phyloP scores from a whole-genome alignment of 306 rosid species.

The Prunus mongolica region DNA sequence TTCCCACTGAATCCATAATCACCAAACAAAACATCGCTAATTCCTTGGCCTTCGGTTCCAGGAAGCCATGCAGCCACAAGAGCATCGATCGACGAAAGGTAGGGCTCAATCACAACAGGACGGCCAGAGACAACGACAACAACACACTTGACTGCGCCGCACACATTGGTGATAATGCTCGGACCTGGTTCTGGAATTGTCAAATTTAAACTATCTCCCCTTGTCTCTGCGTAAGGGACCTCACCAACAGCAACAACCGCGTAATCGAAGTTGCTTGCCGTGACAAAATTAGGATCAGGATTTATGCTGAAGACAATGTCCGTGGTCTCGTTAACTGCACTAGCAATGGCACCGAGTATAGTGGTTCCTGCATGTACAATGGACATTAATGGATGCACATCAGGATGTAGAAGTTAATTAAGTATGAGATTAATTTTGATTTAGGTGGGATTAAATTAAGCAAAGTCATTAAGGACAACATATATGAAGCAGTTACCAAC shows the following conservation, averaged over 20 bases:
- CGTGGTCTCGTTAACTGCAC: not conserved
- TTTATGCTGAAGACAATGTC: not conserved
- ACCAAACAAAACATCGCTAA: conserved; percentile 45
- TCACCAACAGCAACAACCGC: not conserved
- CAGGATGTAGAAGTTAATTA: no score
- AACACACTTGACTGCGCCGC: conserved; percentile 37
- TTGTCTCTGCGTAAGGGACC: not conserved
- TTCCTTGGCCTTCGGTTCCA: conserved; percentile 16
- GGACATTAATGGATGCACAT: no score
- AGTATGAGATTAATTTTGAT: no score
- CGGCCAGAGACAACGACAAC: conserved; percentile 78
- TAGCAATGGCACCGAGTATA: not conserved
- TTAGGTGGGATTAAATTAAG: no score
- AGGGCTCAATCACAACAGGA: conserved; percentile 75
- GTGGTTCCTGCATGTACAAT: not conserved
- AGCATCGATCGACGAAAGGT: conserved; percentile 56
- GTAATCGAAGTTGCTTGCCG: not conserved
- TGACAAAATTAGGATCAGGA: not conserved
- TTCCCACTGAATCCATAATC: conserved; percentile 53
- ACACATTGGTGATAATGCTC: not conserved
- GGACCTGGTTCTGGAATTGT: not conserved
- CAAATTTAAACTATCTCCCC: not conserved
- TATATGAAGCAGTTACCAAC: not conserved
- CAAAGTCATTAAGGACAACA: no score
- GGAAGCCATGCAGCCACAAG: conserved; percentile 97